Evolutionary conservation across 208 protist genomes (phyloP), one percentile per base, ranked within the genome.

Genomic region (Crithidia expoeki): DNA sequence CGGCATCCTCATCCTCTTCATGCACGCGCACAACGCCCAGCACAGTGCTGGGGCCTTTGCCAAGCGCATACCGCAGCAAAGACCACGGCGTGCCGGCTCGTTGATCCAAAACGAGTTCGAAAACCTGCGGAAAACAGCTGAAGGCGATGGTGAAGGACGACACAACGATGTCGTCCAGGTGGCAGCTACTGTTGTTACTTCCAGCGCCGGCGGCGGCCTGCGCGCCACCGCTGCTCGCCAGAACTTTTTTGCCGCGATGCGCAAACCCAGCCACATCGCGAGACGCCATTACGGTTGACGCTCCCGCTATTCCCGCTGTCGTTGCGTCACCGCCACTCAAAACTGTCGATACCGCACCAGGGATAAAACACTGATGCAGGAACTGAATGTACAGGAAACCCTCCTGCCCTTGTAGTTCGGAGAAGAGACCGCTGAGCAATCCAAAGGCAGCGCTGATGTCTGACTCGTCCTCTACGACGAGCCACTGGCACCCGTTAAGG

Each of bases 1-100:
- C 81, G 2, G 81, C 81, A 52, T 79, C 74, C n/a, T 46, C 33
- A 49, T 86, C 81, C 11, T 74, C 76, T 33, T 86, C 81, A 51
- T 75, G 62, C 46, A 86, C 68, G 40, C 53, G 32, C 0, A 70
- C 57, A 10, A 76, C 59, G 16, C 61, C 69, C 11, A 82, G 21
- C 2, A 86, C 69, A 28, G 66, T 78, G 73, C 81, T 74, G 1
- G 77, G 77, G 27, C 81, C 81, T 23, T 80, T 82, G 55, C 73
- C 69, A 16, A 86, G 64, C 9, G 73, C 81, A 49, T 78, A 81
- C 28, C 75, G 68, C 59, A 86, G 76, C 17, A 86, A 59, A 27
- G 69, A 57, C 81, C 81, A 86, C 53, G 72, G 76, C 19, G 71
- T 81, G 38, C 57, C 67, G 49, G 70, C 62, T n/a, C 71, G 67